Evolutionary conservation across 2,329 filamentous ascomycete genomes (phyloP).

Genomic region (Fusarium bulbicola): DNA sequence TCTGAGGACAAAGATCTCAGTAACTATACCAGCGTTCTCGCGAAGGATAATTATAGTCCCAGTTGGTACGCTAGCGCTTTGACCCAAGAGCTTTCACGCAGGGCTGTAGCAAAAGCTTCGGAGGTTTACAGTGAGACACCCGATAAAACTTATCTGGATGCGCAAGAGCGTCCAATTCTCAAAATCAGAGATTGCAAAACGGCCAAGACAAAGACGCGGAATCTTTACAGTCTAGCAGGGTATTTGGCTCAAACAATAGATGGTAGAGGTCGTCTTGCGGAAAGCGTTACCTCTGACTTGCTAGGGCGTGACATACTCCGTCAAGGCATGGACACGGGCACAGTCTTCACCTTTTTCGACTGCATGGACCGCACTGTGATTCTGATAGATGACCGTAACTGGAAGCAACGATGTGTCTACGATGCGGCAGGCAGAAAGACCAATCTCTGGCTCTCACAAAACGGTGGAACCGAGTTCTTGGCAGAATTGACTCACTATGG

Average conservation of each 20-base stretch:
- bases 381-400: not conserved
- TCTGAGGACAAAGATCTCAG: not conserved
- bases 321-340: not conserved
- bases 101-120: not conserved
- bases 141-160: not conserved
- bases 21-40: not conserved
- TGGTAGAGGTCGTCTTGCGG: not conserved
- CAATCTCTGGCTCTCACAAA: not conserved
- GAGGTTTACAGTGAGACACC: not conserved
- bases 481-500: accelerated
- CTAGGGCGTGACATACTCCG: not conserved
- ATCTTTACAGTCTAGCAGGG: not conserved
- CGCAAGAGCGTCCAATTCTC: not conserved
- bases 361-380: not conserved
- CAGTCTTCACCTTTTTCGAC: not conserved
- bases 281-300: not conserved
- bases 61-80: not conserved
- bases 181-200: not conserved
- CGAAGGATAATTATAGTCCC: not conserved
- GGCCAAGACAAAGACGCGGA: not conserved
- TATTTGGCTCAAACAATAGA: not conserved
- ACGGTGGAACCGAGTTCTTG: not conserved
- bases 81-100: not conserved
- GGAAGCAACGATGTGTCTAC: not conserved
- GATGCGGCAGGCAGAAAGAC: not conserved